A percentile compares a stretch with the other conserved stretches of the same genome.
Evolutionary conservation across 2,329 filamentous ascomycete species (phyloP).

Genomic region (Aspergillus carbonarius): DNA sequence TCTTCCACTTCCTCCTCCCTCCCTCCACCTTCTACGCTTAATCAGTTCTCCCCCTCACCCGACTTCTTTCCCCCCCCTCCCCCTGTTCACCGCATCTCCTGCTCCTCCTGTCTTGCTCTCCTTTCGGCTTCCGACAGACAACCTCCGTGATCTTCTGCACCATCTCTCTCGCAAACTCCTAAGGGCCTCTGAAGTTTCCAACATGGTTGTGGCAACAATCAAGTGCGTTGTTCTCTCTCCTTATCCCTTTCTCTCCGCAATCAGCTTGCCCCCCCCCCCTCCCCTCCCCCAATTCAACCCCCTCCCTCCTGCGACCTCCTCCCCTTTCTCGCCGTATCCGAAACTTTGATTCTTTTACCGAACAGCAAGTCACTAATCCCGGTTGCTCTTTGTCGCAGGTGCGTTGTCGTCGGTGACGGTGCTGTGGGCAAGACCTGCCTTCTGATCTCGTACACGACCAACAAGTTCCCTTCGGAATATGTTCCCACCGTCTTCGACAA

Average conservation of each 20-base stretch:
- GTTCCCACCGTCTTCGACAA: conserved; percentile 99
- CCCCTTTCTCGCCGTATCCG: conserved; percentile 8
- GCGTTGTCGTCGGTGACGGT: conserved; percentile 98
- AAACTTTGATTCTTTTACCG: conserved; percentile 9
- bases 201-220: conserved; percentile 63
- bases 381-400: conserved; percentile 56
- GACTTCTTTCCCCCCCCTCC: conserved; percentile 5
- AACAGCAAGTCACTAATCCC: conserved; percentile 20
- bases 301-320: conserved; percentile 9
- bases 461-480: conserved; percentile 99
- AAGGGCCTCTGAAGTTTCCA: conserved; percentile 23
- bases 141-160: conserved; percentile 12
- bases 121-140: conserved; percentile 18
- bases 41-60: conserved; percentile 1
- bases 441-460: conserved; percentile 98
- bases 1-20: conserved; percentile 1
- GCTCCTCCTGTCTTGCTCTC: conserved; percentile 12
- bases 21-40: not conserved
- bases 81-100: conserved; percentile 18
- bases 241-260: conserved; percentile 4
- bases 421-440: conserved; percentile 99
- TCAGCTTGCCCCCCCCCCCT: conserved; percentile 10
- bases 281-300: conserved; percentile 1
- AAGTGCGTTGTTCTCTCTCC: conserved; percentile 49
- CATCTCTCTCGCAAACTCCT: conserved; percentile 9